These are phyloP conservation scores for Meyerozyma smithsonii DNA, from an alignment of 1,139 yeast genomes.

Conservation along the genomic window DNA sequence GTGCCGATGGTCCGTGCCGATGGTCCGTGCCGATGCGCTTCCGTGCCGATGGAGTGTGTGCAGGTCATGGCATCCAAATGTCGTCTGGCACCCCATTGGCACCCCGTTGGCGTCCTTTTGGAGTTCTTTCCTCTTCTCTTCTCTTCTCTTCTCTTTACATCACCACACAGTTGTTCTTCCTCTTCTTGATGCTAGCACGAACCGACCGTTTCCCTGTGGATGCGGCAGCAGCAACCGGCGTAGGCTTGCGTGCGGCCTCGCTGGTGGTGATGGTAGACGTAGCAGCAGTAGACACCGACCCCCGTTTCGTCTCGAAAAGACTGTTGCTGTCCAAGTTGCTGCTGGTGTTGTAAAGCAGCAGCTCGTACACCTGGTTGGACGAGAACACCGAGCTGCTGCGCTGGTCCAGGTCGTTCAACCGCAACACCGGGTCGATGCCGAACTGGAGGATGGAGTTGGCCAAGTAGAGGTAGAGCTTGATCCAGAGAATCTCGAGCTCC, in stretches of 20 bases:
- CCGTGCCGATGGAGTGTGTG: too few species aligned
- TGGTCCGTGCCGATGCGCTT: too few species aligned
- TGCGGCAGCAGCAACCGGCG: conserved; percentile 5
- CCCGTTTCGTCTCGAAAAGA: conserved; percentile 1
- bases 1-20: too few species aligned
- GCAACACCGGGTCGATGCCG: conserved; percentile 57
- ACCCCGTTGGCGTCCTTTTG: too few species aligned
- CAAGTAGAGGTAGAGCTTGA: conserved; percentile 54
- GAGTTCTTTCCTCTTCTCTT: too few species aligned
- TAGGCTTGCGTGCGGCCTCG: not conserved
- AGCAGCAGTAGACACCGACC: conserved; percentile 5
- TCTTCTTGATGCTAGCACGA: conserved; percentile 21
- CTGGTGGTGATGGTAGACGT: too few species aligned
- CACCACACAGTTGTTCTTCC: conserved; percentile 33
- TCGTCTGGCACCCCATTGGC: too few species aligned
- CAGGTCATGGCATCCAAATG: too few species aligned
- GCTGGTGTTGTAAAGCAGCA: not conserved
- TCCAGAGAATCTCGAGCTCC: conserved; percentile 66
- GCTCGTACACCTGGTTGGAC: not conserved
- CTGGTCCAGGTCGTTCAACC: conserved; percentile 10
- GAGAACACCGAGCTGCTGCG: not conserved
- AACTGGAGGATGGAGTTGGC: conserved; percentile 63
- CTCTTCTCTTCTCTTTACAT: too few species aligned
- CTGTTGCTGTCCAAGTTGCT: not conserved
- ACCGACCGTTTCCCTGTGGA: conserved; percentile 7